Evolutionary conservation across 768 basidiomycete species (phyloP).

Genomic region (Lentinula aciculospora): DNA sequence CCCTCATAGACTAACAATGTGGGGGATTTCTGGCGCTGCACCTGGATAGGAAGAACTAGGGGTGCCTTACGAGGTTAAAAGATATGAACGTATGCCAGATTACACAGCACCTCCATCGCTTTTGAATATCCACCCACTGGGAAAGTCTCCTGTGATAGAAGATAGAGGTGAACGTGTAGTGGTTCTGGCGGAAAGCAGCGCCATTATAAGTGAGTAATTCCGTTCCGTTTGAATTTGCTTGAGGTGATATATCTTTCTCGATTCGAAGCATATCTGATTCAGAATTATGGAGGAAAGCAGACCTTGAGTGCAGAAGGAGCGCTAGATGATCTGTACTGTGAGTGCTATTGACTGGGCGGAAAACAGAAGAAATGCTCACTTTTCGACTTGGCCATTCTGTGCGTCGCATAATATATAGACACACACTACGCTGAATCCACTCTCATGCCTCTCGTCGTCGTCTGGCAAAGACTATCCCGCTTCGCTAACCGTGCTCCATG

Average conservation of each 20-base stretch:
- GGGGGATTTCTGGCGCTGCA: background rate
- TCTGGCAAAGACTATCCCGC: background rate
- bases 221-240: background rate
- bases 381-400: background rate
- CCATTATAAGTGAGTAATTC: conserved; percentile 31
- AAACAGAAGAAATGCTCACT: background rate
- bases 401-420: conserved; percentile 16
- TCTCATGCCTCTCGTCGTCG: conserved; percentile 30
- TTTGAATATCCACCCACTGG: conserved; percentile 32
- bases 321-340: conserved; percentile 32
- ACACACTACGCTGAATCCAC: conserved; percentile 37
- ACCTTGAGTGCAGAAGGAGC: conserved; percentile 19
- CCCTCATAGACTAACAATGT: background rate
- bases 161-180: conserved; percentile 37
- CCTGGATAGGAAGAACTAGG: conserved; percentile 45
- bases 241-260: conserved; percentile 10
- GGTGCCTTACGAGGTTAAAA: conserved; percentile 36
- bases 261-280: conserved; percentile 34
- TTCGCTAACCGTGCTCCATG: background rate
- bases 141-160: conserved; percentile 24
- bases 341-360: conserved; percentile 3
- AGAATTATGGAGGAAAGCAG: conserved; percentile 31
- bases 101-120: conserved; percentile 32
- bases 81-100: conserved; percentile 26
- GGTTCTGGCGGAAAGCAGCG: conserved; percentile 32